A percentile compares a stretch with the other conserved stretches of the same genome.
Evolutionary conservation across 805 yeast species (phyloP).

Genomic region (Candida mattraensis): DNA sequence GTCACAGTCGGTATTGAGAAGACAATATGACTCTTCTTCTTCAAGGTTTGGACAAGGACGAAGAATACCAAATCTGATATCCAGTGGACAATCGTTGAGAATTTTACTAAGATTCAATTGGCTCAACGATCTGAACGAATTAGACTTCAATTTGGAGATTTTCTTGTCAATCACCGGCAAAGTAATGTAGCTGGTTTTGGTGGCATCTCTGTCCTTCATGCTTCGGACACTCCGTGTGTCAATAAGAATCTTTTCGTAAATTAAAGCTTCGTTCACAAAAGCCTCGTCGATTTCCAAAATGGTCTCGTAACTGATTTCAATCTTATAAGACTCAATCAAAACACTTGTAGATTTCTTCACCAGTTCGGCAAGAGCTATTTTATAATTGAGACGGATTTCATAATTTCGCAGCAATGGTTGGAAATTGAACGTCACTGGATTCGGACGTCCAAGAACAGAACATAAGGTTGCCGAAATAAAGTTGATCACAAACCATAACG

Average conservation of each 20-base stretch:
- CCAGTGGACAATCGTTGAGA: conserved; percentile 31
- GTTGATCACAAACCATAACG: conserved; percentile 52
- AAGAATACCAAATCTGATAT: conserved; percentile 31
- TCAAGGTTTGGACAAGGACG: conserved; percentile 26
- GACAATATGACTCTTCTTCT: conserved; percentile 27
- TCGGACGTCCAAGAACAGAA: conserved; percentile 53
- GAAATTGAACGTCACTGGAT: conserved; percentile 46
- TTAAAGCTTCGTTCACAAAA: conserved; percentile 42
- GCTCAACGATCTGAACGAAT: conserved; percentile 20
- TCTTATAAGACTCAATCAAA: conserved; percentile 52
- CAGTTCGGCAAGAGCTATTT: conserved; percentile 50
- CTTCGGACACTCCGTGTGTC: conserved; percentile 28
- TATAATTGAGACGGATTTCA: conserved; percentile 38
- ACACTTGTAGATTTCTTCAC: conserved; percentile 47
- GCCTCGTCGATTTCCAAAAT: conserved; percentile 40
- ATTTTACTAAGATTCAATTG: conserved; percentile 20
- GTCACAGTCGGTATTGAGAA: conserved; percentile 35
- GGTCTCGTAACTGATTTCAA: conserved; percentile 42
- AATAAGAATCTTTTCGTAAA: conserved; percentile 35
- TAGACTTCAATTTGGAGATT: conserved; percentile 15
- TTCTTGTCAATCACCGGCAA: conserved; percentile 32
- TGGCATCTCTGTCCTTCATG: conserved; percentile 19
- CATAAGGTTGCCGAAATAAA: conserved; percentile 49
- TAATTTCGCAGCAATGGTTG: conserved; percentile 34
- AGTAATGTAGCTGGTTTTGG: conserved; percentile 26